These are phyloP conservation scores for Kurtzmaniella natalensis DNA, from an alignment of 1,139 yeast species.

Conservation along the genomic window DNA sequence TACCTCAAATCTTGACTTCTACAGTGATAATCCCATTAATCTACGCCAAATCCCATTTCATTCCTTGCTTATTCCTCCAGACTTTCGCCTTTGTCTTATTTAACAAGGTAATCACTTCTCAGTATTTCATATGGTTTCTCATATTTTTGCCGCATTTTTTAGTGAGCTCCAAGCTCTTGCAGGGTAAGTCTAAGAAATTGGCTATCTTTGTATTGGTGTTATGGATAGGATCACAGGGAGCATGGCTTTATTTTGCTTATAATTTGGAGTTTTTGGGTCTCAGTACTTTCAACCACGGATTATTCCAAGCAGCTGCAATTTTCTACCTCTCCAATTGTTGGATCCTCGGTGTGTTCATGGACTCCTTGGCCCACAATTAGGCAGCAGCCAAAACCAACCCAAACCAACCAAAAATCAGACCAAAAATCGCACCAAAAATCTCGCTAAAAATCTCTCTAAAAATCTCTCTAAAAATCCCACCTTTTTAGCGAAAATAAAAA, in stretches of 20 bases:
- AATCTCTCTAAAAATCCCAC: too few species aligned
- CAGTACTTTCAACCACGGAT: conserved; percentile 57
- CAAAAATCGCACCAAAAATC: not conserved
- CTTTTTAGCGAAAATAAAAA: too few species aligned
- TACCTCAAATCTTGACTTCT: conserved; percentile 73
- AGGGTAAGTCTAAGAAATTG: conserved; percentile 27
- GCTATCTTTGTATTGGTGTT: conserved; percentile 32
- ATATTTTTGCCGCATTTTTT: conserved; percentile 75
- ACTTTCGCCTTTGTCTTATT: conserved; percentile 87
- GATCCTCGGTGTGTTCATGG: conserved; percentile 56
- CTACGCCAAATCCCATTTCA: conserved; percentile 49
- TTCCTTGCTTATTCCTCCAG: conserved; percentile 76
- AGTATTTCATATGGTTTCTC: conserved; percentile 89
- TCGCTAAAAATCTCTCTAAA: not conserved
- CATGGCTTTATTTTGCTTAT: conserved; percentile 80
- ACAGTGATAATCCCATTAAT: conserved; percentile 57
- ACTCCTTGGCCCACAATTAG: too few species aligned
- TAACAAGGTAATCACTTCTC: conserved; percentile 93
- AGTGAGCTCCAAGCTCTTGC: conserved; percentile 36
- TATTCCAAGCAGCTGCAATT: conserved; percentile 54
- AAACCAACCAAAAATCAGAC: not conserved
- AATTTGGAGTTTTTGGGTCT: conserved; percentile 75
- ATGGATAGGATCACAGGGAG: conserved; percentile 72
- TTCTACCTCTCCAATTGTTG: conserved; percentile 70
- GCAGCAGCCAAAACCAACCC: not conserved